Conservation (phyloP, 2,329 filamentous ascomycete genomes). For the Penicillium sp. region DNA sequence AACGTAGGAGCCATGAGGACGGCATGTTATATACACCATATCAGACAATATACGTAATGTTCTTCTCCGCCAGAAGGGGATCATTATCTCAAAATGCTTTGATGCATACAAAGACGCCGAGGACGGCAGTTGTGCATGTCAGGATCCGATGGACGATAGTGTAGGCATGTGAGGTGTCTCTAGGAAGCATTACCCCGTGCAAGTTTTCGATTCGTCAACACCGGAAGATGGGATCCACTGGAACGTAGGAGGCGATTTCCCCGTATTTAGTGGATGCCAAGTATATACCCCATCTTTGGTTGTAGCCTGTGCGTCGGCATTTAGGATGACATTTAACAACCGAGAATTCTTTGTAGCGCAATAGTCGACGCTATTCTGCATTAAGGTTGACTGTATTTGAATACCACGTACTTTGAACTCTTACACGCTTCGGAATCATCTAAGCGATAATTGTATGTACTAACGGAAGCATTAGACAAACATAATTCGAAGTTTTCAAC, state of each 20-base stretch:
- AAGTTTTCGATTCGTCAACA: background rate
- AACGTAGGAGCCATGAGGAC: background rate
- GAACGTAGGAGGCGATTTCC: background rate
- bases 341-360: background rate
- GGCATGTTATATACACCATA: background rate
- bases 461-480: background rate
- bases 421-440: background rate
- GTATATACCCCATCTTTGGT: background rate
- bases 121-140: background rate
- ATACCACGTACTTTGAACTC: too few species aligned
- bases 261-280: background rate
- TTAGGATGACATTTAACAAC: background rate
- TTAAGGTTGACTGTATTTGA: background rate
- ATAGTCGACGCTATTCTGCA: background rate
- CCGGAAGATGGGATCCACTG: background rate
- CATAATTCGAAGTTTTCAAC: background rate
- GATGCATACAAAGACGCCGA: background rate
- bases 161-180: background rate
- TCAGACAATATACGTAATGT: background rate
- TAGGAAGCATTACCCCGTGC: background rate
- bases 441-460: background rate
- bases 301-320: background rate
- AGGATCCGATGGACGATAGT: background rate
- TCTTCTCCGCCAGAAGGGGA: background rate
- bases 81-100: background rate